Evolutionary conservation across 441 rosid species (phyloP).

Genomic region (Biscutella laevigata): DNA sequence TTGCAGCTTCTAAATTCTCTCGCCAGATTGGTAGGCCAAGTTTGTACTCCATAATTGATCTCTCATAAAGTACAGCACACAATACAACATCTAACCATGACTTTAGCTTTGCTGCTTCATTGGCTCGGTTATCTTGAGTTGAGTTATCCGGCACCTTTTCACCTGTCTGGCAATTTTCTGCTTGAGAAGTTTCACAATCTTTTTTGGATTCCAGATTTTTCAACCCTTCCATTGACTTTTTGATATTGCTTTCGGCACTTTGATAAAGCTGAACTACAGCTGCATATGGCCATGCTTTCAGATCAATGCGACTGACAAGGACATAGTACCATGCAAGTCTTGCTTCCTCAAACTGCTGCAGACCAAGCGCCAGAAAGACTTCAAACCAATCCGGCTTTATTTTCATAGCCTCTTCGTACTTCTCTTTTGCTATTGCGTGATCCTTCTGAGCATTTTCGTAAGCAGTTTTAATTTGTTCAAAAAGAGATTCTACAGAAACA

Average conservation of each 20-base stretch:
- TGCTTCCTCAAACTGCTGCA: constrained; percentile 61
- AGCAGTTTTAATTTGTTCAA: constrained; percentile 34
- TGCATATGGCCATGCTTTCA: constrained; percentile 39
- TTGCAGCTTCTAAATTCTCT: constrained; percentile 46
- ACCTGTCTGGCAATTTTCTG: background rate
- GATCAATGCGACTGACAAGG: constrained; percentile 35
- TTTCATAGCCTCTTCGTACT: constrained; percentile 50
- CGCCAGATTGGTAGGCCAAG: constrained; percentile 45
- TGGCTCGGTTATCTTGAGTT: constrained; percentile 28
- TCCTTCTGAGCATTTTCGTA: constrained; percentile 42
- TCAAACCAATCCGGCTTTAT: constrained; percentile 54
- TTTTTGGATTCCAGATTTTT: constrained; percentile 23
- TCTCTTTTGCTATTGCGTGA: constrained; percentile 35
- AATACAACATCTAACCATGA: constrained; percentile 49
- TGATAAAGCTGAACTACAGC: constrained; percentile 40
- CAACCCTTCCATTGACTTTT: constrained; percentile 35
- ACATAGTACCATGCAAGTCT: constrained; percentile 63
- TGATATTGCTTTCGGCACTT: constrained; percentile 49
- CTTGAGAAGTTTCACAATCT: background rate
- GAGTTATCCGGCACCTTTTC: constrained; percentile 22
- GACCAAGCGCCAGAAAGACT: constrained; percentile 46
- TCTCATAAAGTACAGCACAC: constrained; percentile 53
- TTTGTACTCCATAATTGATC: constrained; percentile 55
- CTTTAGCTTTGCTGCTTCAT: constrained; percentile 38
- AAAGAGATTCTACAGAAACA: constrained; percentile 36